Conservation (phyloP, 768 basidiomycete genomes). For the Hygrocybe coccinea region DNA sequence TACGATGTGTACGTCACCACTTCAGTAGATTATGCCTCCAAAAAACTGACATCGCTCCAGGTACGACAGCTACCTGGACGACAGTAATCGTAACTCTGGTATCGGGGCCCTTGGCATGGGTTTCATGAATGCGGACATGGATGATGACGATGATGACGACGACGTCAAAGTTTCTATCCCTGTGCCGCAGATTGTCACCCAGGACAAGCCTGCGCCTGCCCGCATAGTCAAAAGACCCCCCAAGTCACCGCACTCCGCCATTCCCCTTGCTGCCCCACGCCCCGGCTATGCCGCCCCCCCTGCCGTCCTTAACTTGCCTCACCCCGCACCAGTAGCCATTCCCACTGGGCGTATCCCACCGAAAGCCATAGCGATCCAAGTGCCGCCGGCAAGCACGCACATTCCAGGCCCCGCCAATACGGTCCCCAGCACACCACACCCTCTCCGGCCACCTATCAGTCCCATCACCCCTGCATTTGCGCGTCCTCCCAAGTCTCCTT, state of each 20-base stretch:
- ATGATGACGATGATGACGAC: conserved; percentile 40
- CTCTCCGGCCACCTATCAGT: conserved; percentile 69
- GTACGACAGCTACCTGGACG: conserved; percentile 56
- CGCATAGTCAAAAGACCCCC: conserved; percentile 8
- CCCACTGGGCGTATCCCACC: conserved; percentile 27
- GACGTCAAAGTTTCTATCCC: conserved; percentile 20
- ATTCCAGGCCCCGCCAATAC: conserved; percentile 10
- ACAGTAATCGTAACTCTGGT: conserved; percentile 42
- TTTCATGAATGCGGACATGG: conserved; percentile 41
- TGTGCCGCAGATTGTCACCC: conserved; percentile 5
- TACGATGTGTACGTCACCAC: conserved; percentile 58
- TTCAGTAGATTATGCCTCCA: conserved; percentile 5
- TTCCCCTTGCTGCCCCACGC: conserved; percentile 59
- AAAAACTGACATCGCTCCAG: conserved; percentile 31
- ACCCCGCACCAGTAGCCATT: conserved; percentile 40
- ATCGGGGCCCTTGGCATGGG: conserved; percentile 50
- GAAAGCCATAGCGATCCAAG: conserved; percentile 10
- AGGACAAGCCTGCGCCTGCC: conserved; percentile 13
- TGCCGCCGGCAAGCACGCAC: conserved; percentile 9
- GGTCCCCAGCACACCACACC: conserved; percentile 59
- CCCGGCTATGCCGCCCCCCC: conserved; percentile 74
- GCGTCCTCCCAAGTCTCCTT: conserved; percentile 44
- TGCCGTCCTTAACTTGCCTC: conserved; percentile 56
- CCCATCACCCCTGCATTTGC: conserved; percentile 78
- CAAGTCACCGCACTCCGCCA: conserved; percentile 25